Evolutionary conservation across 805 yeast species (phyloP).

Genomic region (Lipomyces kockii): DNA sequence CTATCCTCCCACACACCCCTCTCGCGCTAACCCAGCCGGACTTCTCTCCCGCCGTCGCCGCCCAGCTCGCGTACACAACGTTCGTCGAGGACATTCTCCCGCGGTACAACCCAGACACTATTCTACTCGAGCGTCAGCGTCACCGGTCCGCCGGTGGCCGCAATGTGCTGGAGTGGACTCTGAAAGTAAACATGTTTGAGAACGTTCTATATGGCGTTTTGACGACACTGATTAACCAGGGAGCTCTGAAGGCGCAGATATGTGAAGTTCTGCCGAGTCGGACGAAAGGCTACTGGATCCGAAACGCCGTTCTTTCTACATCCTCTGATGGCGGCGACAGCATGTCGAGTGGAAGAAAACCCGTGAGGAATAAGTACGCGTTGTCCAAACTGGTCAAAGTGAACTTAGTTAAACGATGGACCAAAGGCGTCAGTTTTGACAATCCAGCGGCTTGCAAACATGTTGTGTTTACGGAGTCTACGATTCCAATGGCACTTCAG

Average conservation of each 20-base stretch:
- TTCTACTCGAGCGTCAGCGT: slow-evolving; percentile 58
- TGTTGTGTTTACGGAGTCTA: slow-evolving; percentile 7
- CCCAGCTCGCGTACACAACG: slow-evolving; percentile 17
- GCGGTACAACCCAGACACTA: slow-evolving; percentile 46
- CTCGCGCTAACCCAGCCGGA: not conserved
- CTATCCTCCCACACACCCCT: not conserved
- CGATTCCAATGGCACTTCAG: slow-evolving; percentile 13
- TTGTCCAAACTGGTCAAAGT: slow-evolving; percentile 17
- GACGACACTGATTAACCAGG: slow-evolving; percentile 4
- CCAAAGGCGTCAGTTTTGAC: slow-evolving; percentile 1
- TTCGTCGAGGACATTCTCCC: slow-evolving; percentile 22
- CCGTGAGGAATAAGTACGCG: slow-evolving; percentile 5
- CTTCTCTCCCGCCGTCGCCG: slow-evolving; percentile 18
- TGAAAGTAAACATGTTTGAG: slow-evolving; percentile 57
- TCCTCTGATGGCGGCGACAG: not conserved
- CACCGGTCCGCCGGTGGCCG: slow-evolving; percentile 52
- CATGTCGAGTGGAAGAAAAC: not conserved
- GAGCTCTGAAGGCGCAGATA: not conserved
- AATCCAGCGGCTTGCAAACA: slow-evolving; percentile 11
- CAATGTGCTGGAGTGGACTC: slow-evolving; percentile 54
- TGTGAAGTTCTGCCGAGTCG: slow-evolving; percentile 9
- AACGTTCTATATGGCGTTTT: slow-evolving; percentile 45
- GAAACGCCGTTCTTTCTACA: not conserved
- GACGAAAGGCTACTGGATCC: slow-evolving; percentile 20
- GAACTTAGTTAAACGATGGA: slow-evolving; percentile 16